Evolutionary conservation across 495 filamentous ascomycete genomes (phyloP).

Genomic region (Diplogelasinospora grovesii): DNA sequence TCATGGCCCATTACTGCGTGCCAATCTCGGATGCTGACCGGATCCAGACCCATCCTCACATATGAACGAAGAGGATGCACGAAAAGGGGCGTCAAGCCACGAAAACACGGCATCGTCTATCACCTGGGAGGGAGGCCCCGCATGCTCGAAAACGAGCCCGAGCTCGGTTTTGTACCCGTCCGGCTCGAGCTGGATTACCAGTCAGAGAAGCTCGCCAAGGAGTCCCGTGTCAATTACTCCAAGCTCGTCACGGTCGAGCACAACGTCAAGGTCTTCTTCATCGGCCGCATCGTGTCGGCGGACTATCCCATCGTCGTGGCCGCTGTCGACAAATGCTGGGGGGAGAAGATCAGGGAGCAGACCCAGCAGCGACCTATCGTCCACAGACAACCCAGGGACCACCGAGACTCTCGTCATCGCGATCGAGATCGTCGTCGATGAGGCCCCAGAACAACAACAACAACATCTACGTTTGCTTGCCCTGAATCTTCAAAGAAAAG

Average conservation of each 20-base stretch:
- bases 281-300: conserved; percentile 26
- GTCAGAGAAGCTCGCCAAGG: conserved; percentile 34
- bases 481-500: no score
- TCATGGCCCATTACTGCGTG: not conserved
- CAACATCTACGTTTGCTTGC: no score
- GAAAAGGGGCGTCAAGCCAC: conserved; percentile 39
- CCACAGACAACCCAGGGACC: no score
- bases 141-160: conserved; percentile 29
- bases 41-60: conserved; percentile 38
- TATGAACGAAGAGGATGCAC: conserved; percentile 38
- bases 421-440: no score
- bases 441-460: no score
- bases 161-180: conserved; percentile 35
- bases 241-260: conserved; percentile 45
- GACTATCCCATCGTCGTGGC: conserved; percentile 30
- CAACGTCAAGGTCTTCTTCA: conserved; percentile 41
- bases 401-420: no score
- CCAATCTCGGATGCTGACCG: no score
- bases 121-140: conserved; percentile 20
- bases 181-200: conserved; percentile 22
- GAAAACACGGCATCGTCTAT: conserved; percentile 41
- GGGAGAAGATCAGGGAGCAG: conserved; percentile 19
- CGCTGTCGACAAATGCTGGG: conserved; percentile 42
- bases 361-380: no score
- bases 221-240: conserved; percentile 41